Evolutionary conservation across 257 asterid species (phyloP).

Genomic region (Forsythia suspensa): DNA sequence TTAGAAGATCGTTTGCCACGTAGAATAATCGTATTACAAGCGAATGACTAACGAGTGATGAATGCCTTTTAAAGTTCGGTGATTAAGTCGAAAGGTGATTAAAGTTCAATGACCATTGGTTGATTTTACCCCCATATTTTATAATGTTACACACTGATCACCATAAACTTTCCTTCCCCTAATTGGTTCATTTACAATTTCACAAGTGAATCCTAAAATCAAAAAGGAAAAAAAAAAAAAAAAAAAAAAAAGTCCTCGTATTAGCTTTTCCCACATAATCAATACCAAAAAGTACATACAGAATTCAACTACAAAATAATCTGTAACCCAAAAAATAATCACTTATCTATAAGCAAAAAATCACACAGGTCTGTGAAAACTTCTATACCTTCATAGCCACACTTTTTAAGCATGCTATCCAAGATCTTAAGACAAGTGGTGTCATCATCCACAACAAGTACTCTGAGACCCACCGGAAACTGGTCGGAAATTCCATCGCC

Average conservation of each 20-base stretch:
- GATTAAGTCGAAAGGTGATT: too few relatives aligned
- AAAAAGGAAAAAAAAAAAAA: neutral
- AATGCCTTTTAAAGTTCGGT: too few relatives aligned
- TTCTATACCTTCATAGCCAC: slow-evolving; percentile 72
- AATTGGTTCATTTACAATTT: neutral
- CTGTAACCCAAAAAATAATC: neutral
- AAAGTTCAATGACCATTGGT: too few relatives aligned
- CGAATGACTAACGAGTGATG: too few relatives aligned
- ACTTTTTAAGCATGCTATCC: slow-evolving; percentile 80
- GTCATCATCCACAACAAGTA: slow-evolving; percentile 95
- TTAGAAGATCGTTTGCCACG: too few relatives aligned
- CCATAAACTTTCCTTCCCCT: neutral
- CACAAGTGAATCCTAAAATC: neutral
- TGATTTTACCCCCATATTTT: neutral
- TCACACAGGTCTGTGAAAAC: neutral
- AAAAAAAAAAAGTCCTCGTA: too few relatives aligned
- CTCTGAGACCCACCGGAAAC: slow-evolving; percentile 89
- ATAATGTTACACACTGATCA: slow-evolving; percentile 1
- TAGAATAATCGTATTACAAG: too few relatives aligned
- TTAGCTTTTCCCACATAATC: neutral
- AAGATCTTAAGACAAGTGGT: slow-evolving; percentile 85
- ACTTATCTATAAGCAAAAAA: slow-evolving; percentile 11
- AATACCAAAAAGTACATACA: neutral
- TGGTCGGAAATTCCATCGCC: slow-evolving; percentile 60
- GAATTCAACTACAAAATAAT: slow-evolving; percentile 16